phyloP scores from a whole-genome alignment of 208 protist species.

The Naegleria gruberi region DNA sequence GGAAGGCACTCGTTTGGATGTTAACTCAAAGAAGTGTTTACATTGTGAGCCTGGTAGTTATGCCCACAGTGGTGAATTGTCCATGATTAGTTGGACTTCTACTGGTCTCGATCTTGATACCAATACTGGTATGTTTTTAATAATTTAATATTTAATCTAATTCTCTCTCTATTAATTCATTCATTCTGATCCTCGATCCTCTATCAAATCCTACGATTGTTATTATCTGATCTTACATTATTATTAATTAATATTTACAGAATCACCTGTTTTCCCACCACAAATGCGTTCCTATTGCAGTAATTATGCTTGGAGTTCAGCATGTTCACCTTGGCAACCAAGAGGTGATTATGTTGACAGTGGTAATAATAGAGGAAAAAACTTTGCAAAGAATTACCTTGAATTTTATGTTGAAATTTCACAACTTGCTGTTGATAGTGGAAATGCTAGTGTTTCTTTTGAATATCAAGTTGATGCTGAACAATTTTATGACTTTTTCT shows the following conservation, averaged over 20 bases:
- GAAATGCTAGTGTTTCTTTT: background rate
- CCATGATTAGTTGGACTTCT: background rate
- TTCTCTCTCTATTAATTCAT: no score
- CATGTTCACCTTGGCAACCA: background rate
- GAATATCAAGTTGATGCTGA: conserved; percentile 1
- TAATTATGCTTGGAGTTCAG: background rate
- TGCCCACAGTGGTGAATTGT: background rate
- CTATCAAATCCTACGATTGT: no score
- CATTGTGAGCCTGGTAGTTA: background rate
- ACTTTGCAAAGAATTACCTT: background rate
- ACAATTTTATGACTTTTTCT: background rate
- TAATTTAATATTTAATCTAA: no score
- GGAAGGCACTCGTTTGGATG: background rate
- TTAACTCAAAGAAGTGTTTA: background rate
- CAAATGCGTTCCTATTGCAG: background rate
- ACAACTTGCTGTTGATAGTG: background rate
- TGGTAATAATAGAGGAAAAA: background rate
- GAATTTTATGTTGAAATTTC: background rate
- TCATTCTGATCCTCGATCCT: no score
- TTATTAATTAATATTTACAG: background rate
- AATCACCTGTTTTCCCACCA: background rate
- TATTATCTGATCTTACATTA: no score
- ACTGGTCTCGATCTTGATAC: background rate
- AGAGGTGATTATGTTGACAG: background rate
- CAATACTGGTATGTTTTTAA: background rate